These are phyloP conservation scores for Fusarium dlaminii DNA, from an alignment of 2,329 filamentous ascomycete genomes.

Conservation along the genomic window DNA sequence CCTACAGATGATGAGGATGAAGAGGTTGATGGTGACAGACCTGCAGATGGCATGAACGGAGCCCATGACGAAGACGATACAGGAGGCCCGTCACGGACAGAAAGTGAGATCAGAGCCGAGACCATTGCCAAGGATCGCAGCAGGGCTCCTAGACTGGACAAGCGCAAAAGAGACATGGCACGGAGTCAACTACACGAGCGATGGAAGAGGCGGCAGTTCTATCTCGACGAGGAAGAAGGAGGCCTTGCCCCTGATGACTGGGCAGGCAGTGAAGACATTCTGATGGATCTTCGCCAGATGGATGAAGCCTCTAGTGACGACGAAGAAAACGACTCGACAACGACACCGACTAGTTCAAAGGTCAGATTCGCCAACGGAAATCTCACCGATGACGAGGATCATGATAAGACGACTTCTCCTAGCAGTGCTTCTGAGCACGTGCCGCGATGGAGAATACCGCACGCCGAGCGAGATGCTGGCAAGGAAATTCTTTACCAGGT, in stretches of 20 bases:
- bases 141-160: conserved; percentile 51
- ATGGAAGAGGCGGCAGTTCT: conserved; percentile 82
- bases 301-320: conserved; percentile 57
- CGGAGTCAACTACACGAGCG: conserved; percentile 70
- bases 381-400: conserved; percentile 74
- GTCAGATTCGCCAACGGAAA: conserved; percentile 79
- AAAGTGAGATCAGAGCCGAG: conserved; percentile 54
- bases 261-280: conserved; percentile 67
- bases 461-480: conserved; percentile 83
- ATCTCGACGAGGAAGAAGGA: conserved; percentile 87
- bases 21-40: conserved; percentile 34
- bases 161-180: conserved; percentile 55
- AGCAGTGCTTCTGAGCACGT: conserved; percentile 77
- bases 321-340: conserved; percentile 55
- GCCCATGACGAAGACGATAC: conserved; percentile 41
- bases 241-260: conserved; percentile 71
- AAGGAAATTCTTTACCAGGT: conserved; percentile 92
- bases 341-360: conserved; percentile 80
- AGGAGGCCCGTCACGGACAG: conserved; percentile 47
- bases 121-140: conserved; percentile 50
- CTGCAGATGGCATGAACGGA: conserved; percentile 38
- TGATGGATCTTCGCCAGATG: conserved; percentile 49
- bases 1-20: conserved; percentile 44
- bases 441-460: conserved; percentile 81
- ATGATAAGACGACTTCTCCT: conserved; percentile 78